Conservation (phyloP, 75 land plant genomes). For the Gnetum montanum region DNA sequence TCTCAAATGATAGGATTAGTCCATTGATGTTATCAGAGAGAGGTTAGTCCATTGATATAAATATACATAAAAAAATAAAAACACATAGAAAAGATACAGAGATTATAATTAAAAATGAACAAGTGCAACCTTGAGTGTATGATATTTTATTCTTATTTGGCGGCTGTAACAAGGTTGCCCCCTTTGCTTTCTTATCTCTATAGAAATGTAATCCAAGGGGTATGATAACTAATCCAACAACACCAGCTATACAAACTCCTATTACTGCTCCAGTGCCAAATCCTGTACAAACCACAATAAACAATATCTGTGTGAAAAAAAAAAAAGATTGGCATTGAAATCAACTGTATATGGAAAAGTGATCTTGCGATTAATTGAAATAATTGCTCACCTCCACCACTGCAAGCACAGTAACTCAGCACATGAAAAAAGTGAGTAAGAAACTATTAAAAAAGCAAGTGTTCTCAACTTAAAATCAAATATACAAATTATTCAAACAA, state of each 20-base stretch:
- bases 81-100: no score
- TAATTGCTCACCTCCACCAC: conserved; percentile 7
- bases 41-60: no score
- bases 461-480: background rate
- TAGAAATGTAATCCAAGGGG: conserved; percentile 17
- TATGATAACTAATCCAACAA: conserved; percentile 14
- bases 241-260: conserved; percentile 29
- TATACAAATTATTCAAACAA: no score
- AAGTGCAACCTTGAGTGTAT: background rate
- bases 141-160: background rate
- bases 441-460: background rate
- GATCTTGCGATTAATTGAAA: no score
- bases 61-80: no score
- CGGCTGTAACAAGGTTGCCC: conserved; percentile 10
- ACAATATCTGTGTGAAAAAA: no score
- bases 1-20: no score
- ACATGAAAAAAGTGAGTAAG: background rate
- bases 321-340: no score
- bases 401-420: conserved; percentile 4
- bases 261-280: conserved; percentile 33
- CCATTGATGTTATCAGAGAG: no score
- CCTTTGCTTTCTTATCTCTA: conserved; percentile 19
- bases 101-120: no score
- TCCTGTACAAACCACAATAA: no score
- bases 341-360: no score